These are phyloP conservation scores for Tricholoma bakamatsutake DNA, from an alignment of 768 basidiomycete species.

Conservation along the genomic window DNA sequence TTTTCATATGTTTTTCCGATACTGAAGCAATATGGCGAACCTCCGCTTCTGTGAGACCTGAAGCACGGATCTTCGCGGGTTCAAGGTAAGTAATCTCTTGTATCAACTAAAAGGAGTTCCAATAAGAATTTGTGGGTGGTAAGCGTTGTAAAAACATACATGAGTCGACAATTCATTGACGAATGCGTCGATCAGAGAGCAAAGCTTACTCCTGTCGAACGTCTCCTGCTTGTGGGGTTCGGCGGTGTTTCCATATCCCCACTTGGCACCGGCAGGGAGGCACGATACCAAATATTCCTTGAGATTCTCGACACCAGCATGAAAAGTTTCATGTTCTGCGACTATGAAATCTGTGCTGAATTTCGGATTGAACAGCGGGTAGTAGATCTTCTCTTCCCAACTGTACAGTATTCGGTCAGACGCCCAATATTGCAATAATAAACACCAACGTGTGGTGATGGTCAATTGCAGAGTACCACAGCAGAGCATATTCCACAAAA, in stretches of 20 bases:
- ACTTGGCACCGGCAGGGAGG: slow-evolving; percentile 13
- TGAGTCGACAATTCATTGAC: slow-evolving; percentile 9
- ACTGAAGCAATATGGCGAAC: slow-evolving; percentile 12
- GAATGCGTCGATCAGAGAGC: slow-evolving; percentile 10
- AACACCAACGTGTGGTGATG: slow-evolving; percentile 14
- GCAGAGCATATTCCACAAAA: slow-evolving; percentile 14
- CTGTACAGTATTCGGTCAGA: slow-evolving; percentile 1
- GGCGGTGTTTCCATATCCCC: slow-evolving; percentile 13
- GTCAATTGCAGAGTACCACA: slow-evolving; percentile 13
- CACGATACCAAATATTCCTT: slow-evolving; percentile 16
- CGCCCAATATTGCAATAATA: background rate
- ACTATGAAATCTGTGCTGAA: slow-evolving; percentile 14
- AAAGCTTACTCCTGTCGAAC: slow-evolving; percentile 7
- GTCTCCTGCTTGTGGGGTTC: slow-evolving; percentile 5
- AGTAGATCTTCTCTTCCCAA: slow-evolving; percentile 16
- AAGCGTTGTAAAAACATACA: background rate
- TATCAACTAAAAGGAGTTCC: slow-evolving; percentile 3
- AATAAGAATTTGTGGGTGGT: background rate
- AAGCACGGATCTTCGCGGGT: slow-evolving; percentile 12
- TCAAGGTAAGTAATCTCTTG: slow-evolving; percentile 16
- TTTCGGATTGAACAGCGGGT: slow-evolving; percentile 13
- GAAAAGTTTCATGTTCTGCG: slow-evolving; percentile 14
- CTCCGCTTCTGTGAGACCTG: slow-evolving; percentile 14
- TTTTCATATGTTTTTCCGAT: slow-evolving; percentile 15
- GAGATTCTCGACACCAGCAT: slow-evolving; percentile 10